phyloP scores from a whole-genome alignment of 2,329 filamentous ascomycete species.

The Xylogone sp. region DNA sequence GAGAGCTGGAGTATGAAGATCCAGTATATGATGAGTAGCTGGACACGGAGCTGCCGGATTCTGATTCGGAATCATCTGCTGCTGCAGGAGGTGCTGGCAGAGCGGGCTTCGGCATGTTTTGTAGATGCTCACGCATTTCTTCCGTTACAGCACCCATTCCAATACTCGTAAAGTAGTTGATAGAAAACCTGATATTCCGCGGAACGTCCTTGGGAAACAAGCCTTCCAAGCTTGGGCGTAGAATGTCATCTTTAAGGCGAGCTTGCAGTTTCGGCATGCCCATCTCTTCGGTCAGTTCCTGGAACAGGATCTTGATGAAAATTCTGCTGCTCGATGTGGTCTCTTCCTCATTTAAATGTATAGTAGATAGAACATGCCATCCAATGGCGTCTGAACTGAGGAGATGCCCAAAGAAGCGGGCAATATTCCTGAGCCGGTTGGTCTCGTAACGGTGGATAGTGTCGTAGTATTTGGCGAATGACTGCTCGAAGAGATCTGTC shows the following conservation, averaged over 20 bases:
- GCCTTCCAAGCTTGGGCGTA: conserved; percentile 76
- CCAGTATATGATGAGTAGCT: conserved; percentile 75
- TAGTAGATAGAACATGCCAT: conserved; percentile 82
- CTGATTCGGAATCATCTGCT: conserved; percentile 58
- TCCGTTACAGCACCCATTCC: conserved; percentile 94
- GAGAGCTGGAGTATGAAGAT: conserved; percentile 51
- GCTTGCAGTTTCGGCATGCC: conserved; percentile 77
- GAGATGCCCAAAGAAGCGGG: conserved; percentile 89
- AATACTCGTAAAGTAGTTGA: conserved; percentile 99
- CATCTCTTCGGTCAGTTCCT: conserved; percentile 83
- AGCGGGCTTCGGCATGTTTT: conserved; percentile 83
- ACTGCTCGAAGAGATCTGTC: conserved; percentile 87
- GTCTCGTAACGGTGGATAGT: conserved; percentile 98
- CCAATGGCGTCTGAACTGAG: conserved; percentile 83
- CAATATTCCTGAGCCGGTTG: conserved; percentile 90
- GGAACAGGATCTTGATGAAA: conserved; percentile 97
- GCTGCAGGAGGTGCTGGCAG: conserved; percentile 61
- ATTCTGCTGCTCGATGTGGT: conserved; percentile 96
- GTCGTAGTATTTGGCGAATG: conserved; percentile 91
- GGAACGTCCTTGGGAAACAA: conserved; percentile 88
- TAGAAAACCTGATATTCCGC: conserved; percentile 89
- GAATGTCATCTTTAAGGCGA: conserved; percentile 71
- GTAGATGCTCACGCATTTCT: conserved; percentile 86
- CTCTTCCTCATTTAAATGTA: conserved; percentile 94
- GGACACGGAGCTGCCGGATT: conserved; percentile 61